Conservation (phyloP, 2,329 filamentous ascomycete genomes). For the Aspergillus sp. region DNA sequence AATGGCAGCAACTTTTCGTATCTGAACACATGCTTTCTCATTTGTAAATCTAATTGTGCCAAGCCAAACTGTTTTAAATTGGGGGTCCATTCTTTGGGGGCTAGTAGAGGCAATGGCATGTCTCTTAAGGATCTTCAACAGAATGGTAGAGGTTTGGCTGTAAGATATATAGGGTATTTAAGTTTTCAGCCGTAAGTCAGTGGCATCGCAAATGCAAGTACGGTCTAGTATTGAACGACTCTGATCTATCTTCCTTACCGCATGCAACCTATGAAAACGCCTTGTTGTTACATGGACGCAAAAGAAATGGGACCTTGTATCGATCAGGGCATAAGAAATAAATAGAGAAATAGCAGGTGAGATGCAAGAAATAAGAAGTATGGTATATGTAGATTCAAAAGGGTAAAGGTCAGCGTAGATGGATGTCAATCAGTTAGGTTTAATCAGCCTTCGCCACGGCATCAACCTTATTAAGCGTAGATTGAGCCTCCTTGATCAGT, state of each 20-base stretch:
- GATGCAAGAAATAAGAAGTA: background rate
- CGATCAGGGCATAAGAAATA: background rate
- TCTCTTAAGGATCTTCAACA: too few species aligned
- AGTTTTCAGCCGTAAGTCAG: too few species aligned
- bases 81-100: too few species aligned
- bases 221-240: background rate
- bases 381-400: background rate
- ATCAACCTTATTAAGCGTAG: conserved; percentile 39
- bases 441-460: conserved; percentile 22
- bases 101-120: too few species aligned
- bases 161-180: too few species aligned
- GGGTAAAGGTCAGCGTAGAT: background rate
- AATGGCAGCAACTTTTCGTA: too few species aligned
- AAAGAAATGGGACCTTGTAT: background rate
- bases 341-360: background rate
- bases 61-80: too few species aligned
- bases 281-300: background rate
- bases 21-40: too few species aligned
- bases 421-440: background rate
- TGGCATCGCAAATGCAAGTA: background rate
- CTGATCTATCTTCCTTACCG: background rate
- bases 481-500: conserved; percentile 45
- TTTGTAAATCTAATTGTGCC: too few species aligned
- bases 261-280: background rate
- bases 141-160: too few species aligned